Evolutionary conservation across 202 grass and related monocot species (phyloP), one percentile per base, ranked within the genome.

Genomic region (Panicum virgatum): DNA sequence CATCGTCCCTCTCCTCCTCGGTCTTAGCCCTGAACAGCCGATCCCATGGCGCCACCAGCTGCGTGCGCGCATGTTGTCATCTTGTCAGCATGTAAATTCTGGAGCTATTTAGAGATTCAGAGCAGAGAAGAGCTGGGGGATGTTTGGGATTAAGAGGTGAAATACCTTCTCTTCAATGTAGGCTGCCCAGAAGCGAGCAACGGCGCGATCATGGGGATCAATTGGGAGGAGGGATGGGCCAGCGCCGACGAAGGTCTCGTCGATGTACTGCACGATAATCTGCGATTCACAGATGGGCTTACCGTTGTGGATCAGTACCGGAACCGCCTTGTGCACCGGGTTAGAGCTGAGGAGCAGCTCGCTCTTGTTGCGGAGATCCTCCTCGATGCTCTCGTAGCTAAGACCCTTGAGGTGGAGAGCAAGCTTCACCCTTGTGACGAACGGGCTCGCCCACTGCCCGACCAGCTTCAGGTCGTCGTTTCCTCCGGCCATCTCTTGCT

Each of bases 211-310:
- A 22, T 86, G 66, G 2, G 89, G 82, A 25, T 88, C 86, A 30
- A 56, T 43, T 0, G 89, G 85, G 32, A 91, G 77, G 12, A 91
- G 36, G 38, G 85, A 25, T 3, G 51, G 65, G 13, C 58, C 74
- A 32, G 45, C 4, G 6, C 37, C 48, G 22, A 6, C 44, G 7
- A 86, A 81, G n/a, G 40, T 67, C 69, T 91, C 89, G 9, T 87
- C 89, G 51, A 91, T 64, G 80, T 91, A 91, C 69, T 91, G 62
- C 20, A 91, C 6, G 61, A 91, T 81, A 30, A 84, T 18, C 69
- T 25, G 43, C 6, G 87, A 89, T 60, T 92, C 87, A 23, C 87
- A 89, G 36, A 87, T 18, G 8, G 62, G 46, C 20, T 50, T 73
- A 27, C 82, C 84, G 18, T 34, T 54, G 54, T 90, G 84, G 73